phyloP scores from a whole-genome alignment of 176 grass and related monocot species.

The Canna indica region DNA sequence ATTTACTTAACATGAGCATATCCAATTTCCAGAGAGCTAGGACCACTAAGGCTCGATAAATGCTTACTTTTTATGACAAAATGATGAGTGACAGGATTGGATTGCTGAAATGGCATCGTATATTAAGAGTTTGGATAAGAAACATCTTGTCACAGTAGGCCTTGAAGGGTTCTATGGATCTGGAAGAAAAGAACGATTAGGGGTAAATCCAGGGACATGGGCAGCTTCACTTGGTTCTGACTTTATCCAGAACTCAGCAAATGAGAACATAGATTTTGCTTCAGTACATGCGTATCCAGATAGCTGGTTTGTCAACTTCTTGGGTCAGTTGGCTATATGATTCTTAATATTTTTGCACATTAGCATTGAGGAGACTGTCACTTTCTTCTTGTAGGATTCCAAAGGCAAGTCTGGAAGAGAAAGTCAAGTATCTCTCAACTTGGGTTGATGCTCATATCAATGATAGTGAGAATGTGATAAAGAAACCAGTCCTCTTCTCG shows the following conservation, averaged over 20 bases:
- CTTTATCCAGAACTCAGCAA: constrained; percentile 74
- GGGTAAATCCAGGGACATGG: constrained; percentile 69
- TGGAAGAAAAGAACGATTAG: constrained; percentile 34
- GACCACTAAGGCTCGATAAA: background rate
- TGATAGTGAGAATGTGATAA: constrained; percentile 59
- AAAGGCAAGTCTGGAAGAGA: constrained; percentile 58
- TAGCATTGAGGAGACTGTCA: background rate
- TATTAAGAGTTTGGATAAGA: constrained; percentile 56
- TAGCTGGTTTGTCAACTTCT: constrained; percentile 37
- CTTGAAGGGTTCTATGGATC: constrained; percentile 89
- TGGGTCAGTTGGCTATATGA: background rate
- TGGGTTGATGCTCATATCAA: constrained; percentile 89
- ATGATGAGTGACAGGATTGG: constrained; percentile 73
- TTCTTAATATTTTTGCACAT: background rate
- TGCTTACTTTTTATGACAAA: background rate
- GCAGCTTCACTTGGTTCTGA: constrained; percentile 80
- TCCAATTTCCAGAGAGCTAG: background rate
- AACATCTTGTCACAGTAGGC: constrained; percentile 79
- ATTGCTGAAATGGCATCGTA: constrained; percentile 83
- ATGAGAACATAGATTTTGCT: constrained; percentile 78
- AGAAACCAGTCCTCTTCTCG: constrained; percentile 78
- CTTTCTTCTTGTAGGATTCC: constrained; percentile 53
- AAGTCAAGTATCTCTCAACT: constrained; percentile 61
- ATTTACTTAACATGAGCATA: background rate
- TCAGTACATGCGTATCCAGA: constrained; percentile 95